Percentiles rank a stretch among this genome's conserved stretches.
phyloP scores from a whole-genome alignment of 148 eudicot genomes.

The Nepenthes mirabilis region DNA sequence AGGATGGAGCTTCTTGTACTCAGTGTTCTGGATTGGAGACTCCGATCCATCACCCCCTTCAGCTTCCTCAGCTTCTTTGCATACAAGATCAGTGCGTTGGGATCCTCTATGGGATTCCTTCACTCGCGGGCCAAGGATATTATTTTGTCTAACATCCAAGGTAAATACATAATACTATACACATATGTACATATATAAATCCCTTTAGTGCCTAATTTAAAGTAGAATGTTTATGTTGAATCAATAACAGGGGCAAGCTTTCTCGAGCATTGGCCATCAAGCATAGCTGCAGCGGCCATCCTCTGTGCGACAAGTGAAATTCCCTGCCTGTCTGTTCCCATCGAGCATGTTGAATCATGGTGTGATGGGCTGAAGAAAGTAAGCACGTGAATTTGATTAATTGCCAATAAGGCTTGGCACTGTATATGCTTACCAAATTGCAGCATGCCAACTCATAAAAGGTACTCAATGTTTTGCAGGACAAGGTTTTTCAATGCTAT shows the following conservation, averaged over 20 bases:
- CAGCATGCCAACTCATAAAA: background rate
- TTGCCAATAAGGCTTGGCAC: background rate
- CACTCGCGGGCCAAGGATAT: slow-evolving; percentile 54
- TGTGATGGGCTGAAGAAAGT: slow-evolving; percentile 80
- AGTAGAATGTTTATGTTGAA: background rate
- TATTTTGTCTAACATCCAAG: slow-evolving; percentile 57
- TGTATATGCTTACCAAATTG: background rate
- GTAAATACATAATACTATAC: slow-evolving; percentile 18
- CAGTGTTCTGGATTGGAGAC: slow-evolving; percentile 67
- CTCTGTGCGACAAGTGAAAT: slow-evolving; percentile 75
- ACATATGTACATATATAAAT: background rate
- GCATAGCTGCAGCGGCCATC: slow-evolving; percentile 75
- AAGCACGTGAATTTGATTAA: slow-evolving; percentile 13
- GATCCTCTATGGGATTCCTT: slow-evolving; percentile 33
- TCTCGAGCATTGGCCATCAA: slow-evolving; percentile 74
- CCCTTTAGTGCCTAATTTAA: background rate
- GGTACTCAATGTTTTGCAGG: slow-evolving; percentile 24
- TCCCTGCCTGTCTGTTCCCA: slow-evolving; percentile 60
- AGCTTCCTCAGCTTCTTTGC: slow-evolving; percentile 60
- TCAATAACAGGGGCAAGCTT: slow-evolving; percentile 51
- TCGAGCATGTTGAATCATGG: slow-evolving; percentile 71
- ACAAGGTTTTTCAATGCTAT: slow-evolving; percentile 51
- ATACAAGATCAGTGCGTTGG: slow-evolving; percentile 54
- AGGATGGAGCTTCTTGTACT: slow-evolving; percentile 86
- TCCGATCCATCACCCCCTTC: slow-evolving; percentile 68